Conservation (phyloP, 176 grass and related monocot genomes). For the Musa beccarii region DNA sequence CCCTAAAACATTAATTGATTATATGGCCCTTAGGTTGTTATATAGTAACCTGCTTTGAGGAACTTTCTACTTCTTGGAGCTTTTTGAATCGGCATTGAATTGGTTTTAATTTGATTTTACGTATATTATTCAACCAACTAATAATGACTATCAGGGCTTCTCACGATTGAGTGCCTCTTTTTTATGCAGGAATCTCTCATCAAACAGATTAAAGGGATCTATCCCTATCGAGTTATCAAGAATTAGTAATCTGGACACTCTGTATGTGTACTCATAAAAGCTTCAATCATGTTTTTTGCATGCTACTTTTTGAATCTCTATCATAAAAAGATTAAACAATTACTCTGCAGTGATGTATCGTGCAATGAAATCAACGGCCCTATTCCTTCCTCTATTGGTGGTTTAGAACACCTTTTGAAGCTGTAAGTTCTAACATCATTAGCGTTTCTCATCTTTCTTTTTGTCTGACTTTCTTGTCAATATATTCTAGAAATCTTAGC, state of each 20-base stretch:
- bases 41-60: too few species aligned
- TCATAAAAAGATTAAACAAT: constrained; percentile 18
- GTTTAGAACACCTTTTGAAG: constrained; percentile 81
- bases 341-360: constrained; percentile 61
- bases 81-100: too few species aligned
- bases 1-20: too few species aligned
- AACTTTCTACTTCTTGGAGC: too few species aligned
- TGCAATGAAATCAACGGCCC: constrained; percentile 70
- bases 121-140: background rate
- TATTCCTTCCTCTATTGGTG: constrained; percentile 73
- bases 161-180: background rate
- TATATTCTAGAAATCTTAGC: constrained; percentile 75
- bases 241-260: constrained; percentile 87
- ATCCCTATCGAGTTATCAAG: constrained; percentile 85
- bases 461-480: constrained; percentile 7
- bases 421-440: constrained; percentile 42
- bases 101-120: too few species aligned
- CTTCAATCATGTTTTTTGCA: background rate
- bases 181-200: constrained; percentile 69
- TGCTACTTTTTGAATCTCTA: too few species aligned
- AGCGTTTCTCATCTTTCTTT: background rate
- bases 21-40: too few species aligned
- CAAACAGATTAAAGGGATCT: constrained; percentile 64
- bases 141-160: background rate
- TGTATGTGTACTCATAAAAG: constrained; percentile 41